Evolutionary conservation across 768 basidiomycete species (phyloP).

Genomic region (Leccinum aurantiacum): DNA sequence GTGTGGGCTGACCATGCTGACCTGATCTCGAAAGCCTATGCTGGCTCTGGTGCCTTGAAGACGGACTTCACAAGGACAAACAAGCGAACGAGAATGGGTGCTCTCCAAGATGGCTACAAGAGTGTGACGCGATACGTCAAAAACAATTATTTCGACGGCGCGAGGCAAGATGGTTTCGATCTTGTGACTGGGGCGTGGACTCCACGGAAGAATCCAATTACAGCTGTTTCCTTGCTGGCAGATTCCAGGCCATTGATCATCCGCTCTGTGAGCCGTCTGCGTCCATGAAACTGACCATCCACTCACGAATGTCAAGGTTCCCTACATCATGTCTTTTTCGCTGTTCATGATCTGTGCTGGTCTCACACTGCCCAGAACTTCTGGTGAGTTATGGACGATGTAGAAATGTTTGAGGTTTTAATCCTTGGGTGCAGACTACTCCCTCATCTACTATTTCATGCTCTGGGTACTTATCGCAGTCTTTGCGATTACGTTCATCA

Average conservation of each 20-base stretch:
- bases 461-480: constrained; percentile 73
- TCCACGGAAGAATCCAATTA: constrained; percentile 72
- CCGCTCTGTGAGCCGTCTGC: constrained; percentile 65
- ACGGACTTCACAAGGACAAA: constrained; percentile 96
- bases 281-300: not conserved
- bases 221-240: constrained; percentile 67
- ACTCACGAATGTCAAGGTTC: constrained; percentile 57
- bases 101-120: constrained; percentile 84
- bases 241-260: constrained; percentile 81
- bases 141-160: constrained; percentile 96
- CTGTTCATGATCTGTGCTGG: constrained; percentile 88
- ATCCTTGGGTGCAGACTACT: constrained; percentile 58
- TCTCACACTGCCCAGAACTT: constrained; percentile 80
- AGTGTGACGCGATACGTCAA: constrained; percentile 82
- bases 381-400: constrained; percentile 54
- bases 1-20: constrained; percentile 99
- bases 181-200: constrained; percentile 90
- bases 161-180: constrained; percentile 92
- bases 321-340: constrained; percentile 77
- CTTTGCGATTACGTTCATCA: constrained; percentile 67
- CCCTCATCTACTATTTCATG: constrained; percentile 79
- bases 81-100: constrained; percentile 78
- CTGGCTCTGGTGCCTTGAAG: constrained; percentile 93
- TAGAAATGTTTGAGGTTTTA: not conserved
- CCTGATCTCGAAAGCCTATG: constrained; percentile 84